Base-by-base conservation (phyloP, 2,329 filamentous ascomycete species). In the Neofusicoccum kwambonambiense region DNA sequence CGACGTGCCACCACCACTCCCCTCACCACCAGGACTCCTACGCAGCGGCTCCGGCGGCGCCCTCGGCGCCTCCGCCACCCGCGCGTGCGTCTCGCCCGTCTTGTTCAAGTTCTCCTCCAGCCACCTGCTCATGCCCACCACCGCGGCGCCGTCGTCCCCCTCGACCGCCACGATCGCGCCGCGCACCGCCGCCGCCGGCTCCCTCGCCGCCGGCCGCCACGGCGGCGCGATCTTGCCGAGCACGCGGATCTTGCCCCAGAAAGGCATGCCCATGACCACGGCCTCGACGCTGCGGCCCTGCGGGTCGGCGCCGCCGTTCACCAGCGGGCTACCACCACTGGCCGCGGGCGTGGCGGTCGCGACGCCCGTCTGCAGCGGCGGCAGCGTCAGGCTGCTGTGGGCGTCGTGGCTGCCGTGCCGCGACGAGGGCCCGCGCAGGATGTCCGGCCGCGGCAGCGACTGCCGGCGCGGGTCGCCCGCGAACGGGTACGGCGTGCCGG, bases 141-240 rank as follows among this genome's bases (percentile, higher is more conserved):
- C 88, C 3, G 91, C 86, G 9, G 85, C 82, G 1, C 80, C 75
- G 65, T 89, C 85, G 17, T 89, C 83, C 0, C 93, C 93, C 76
- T 98, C 94, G 34, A 98, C 81, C 0, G 91, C 90, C 67, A 98
- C 89, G 42, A 97, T 85, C 0, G 90, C 86, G 0, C 94, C 93
- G n/a, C 93, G 86, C 6, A 81, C 80, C 69, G 71, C 81, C 77
- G 66, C 77, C 74, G 27, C 71, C 61, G 61, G 22, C 22, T 22
- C 22, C 22, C 22, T 8, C 17, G 27, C 41, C 3, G 42, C 13
- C 6, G 12, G 15, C 22, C 52, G 31, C 19, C 74, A 80, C 0
- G 91, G 88, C 27, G 89, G 90, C 51, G 90, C 90, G 68, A 97
- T 92, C 67, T 87, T 88, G 15, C 87, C 83, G 39, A 98, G 82